phyloP scores from a whole-genome alignment of 1,139 yeast species.

The Kazachstania sp. region DNA sequence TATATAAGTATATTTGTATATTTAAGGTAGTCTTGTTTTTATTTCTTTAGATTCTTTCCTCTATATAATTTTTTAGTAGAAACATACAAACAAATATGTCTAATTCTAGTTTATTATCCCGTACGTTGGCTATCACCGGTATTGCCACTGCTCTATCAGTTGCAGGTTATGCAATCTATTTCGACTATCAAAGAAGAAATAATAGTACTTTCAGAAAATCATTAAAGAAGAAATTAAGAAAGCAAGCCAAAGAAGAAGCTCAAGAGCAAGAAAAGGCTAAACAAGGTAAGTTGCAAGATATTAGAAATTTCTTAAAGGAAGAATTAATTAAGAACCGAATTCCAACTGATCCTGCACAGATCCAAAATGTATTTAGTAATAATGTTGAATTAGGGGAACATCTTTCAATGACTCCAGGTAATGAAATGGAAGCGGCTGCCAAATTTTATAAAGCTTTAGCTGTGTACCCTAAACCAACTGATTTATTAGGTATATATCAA shows the following conservation, averaged over 20 bases:
- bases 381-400: conserved; percentile 84
- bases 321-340: conserved; percentile 65
- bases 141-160: conserved; percentile 46
- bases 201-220: conserved; percentile 71
- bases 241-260: conserved; percentile 50
- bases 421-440: conserved; percentile 72
- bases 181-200: conserved; percentile 86
- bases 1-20: background rate
- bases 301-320: conserved; percentile 52
- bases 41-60: too few relatives aligned
- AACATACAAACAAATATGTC: background rate
- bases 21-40: background rate
- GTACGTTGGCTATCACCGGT: conserved; percentile 38
- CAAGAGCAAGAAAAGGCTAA: conserved; percentile 51
- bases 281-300: conserved; percentile 50
- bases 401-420: conserved; percentile 47
- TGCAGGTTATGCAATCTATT: conserved; percentile 76
- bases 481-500: conserved; percentile 80
- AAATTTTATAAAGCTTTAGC: conserved; percentile 91
- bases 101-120: conserved; percentile 2
- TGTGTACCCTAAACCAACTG: conserved; percentile 92
- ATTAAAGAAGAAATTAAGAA: conserved; percentile 54
- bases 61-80: too few relatives aligned
- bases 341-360: conserved; percentile 57
- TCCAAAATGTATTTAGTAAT: conserved; percentile 67